Evolutionary conservation across 805 yeast genomes (phyloP).

Genomic region (Pichia heedii): DNA sequence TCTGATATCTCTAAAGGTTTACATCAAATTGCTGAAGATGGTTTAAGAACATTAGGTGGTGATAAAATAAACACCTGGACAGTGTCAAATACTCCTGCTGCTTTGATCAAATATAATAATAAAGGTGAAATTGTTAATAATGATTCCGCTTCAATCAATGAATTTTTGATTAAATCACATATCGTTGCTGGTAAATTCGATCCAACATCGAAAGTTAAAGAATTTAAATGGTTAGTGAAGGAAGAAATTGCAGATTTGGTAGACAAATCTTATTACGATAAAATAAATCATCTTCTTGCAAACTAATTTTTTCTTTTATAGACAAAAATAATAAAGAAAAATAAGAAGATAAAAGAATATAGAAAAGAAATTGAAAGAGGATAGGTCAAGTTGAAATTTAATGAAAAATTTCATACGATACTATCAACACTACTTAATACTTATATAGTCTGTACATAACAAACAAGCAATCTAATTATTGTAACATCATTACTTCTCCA

Average conservation of each 20-base stretch:
- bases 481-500: too few species aligned
- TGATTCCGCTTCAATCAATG: conserved; percentile 3
- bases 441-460: too few species aligned
- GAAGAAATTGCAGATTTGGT: conserved; percentile 60
- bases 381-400: too few species aligned
- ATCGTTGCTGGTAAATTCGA: conserved; percentile 76
- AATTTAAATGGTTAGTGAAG: conserved; percentile 77
- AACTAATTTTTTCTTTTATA: conserved; percentile 4
- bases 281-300: conserved; percentile 40
- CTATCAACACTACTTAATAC: too few species aligned
- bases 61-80: conserved; percentile 73
- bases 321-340: too few species aligned
- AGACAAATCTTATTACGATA: conserved; percentile 43
- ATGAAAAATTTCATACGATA: background rate
- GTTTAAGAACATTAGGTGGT: conserved; percentile 67
- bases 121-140: conserved; percentile 19
- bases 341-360: too few species aligned
- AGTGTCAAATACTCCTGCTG: conserved; percentile 86
- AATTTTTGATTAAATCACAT: conserved; percentile 78
- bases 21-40: conserved; percentile 66
- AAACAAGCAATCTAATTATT: too few species aligned
- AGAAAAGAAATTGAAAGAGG: too few species aligned
- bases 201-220: conserved; percentile 27
- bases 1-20: conserved; percentile 41
- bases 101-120: conserved; percentile 39